phyloP scores from a whole-genome alignment of 2,329 filamentous ascomycete species.

The Ophioceras dolichostomum region DNA sequence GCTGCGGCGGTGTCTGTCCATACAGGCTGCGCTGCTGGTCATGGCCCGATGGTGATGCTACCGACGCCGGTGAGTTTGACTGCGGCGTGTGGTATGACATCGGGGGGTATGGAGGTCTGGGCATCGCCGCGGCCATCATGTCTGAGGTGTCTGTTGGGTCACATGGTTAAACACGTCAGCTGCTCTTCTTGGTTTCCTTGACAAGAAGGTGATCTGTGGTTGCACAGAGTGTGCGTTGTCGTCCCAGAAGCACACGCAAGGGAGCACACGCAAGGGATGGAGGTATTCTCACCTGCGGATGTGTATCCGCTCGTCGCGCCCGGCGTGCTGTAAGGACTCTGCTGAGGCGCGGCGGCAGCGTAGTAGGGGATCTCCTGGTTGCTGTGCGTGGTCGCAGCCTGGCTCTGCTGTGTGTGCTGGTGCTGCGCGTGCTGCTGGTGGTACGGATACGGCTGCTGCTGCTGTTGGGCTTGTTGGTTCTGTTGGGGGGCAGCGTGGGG shows the following conservation, averaged over 20 bases:
- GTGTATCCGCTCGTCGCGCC: slow-evolving; percentile 75
- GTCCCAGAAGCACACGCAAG: too few species aligned
- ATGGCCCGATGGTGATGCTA: slow-evolving; percentile 78
- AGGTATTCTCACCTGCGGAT: slow-evolving; percentile 58
- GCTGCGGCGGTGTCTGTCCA: slow-evolving; percentile 63
- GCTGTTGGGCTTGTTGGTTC: slow-evolving; percentile 35
- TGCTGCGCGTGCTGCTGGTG: slow-evolving; percentile 41
- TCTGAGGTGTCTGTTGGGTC: slow-evolving; percentile 42
- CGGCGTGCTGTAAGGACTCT: slow-evolving; percentile 72
- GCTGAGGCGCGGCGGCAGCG: slow-evolving; percentile 53
- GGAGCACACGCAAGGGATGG: slow-evolving; percentile 1
- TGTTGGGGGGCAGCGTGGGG: slow-evolving; percentile 49
- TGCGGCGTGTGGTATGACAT: slow-evolving; percentile 89
- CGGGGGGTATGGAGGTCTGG: slow-evolving; percentile 71
- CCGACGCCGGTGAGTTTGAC: slow-evolving; percentile 87
- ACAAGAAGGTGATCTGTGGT: too few species aligned
- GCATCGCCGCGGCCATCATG: slow-evolving; percentile 59
- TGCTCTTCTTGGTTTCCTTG: too few species aligned
- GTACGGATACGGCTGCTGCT: slow-evolving; percentile 28
- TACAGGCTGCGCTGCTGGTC: slow-evolving; percentile 87
- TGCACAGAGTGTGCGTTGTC: too few species aligned
- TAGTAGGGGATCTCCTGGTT: slow-evolving; percentile 63
- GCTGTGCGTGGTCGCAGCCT: slow-evolving; percentile 48
- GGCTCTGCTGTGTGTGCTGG: slow-evolving; percentile 52
- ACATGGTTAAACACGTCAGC: too few species aligned